Evolutionary conservation across 768 basidiomycete species (phyloP), one percentile per base, ranked within the genome.

Genomic region (Xerocomellus chrysenteron): DNA sequence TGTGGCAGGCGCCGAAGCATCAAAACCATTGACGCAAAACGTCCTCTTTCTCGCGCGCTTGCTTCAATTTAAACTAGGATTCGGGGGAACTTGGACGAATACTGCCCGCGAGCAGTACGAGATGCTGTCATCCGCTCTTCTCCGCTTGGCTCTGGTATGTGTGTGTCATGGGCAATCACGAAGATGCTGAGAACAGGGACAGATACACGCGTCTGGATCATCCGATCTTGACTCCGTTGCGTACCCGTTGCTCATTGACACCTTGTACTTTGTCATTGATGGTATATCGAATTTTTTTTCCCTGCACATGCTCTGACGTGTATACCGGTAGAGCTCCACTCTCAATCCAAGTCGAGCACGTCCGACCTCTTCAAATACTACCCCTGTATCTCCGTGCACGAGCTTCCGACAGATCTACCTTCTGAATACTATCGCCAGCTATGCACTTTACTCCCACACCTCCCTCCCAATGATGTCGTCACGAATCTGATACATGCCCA

Each of bases 41-140:
- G 70, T 82, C 30, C 75, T 87, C 21, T 78, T 90, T 35, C 69
- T 90, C 30, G 79, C 82, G 3, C 83, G 90, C 2, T 72, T 92
- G 16, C 62, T 91, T 24, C 90, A 92, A 63, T 92, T 92, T 57
- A 79, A 83, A 65, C 74, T 92, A 9, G 84, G 87, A 24, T 87
- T 90, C 63, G 78, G 78, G 17, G 78, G 76, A 10, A 66, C 69
- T 5, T 90, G 87, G 86, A 82, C 82, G 3, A 57, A 74, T 3
- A 76, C 72, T 47, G 75, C 77, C 40, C 84, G 78, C 59, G 80
- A 80, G 35, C 64, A 75, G 19, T 75, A 80, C 35, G 75, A 74
- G 19, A 67, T 68, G 17, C 56, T 90, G 26, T 73, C 74, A 42
- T 61, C 61, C 2, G 61, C 65, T 0, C 61, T 91, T 36, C 81